Evolutionary conservation across 306 rosid genomes (phyloP), one percentile per base, ranked within the genome.

Genomic region (Lathyrus tuberosus): DNA sequence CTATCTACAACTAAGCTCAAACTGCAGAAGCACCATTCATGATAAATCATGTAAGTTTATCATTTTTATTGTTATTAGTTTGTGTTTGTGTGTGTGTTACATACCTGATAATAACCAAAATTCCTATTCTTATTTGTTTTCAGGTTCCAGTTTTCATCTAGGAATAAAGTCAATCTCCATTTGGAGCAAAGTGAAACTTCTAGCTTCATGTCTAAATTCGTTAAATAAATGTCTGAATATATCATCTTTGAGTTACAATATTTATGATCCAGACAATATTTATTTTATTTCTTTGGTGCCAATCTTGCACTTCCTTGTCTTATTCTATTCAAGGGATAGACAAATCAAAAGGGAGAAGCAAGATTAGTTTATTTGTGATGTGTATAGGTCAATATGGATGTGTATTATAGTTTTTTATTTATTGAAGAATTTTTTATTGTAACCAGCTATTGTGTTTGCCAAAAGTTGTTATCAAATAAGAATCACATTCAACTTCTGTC

Each of bases 81-180:
- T 10, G 13, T 26, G 30, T 26, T 20, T 4, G 31, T 9, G 11
- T 13, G 14, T 46, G 5, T 16, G 11, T 26, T 43, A 17, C 14
- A 43, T 18, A 11, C 40, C 40, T 35, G 40, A 42, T 41, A 41
- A 11, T 47, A 43, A 56, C 40, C 40, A 33, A 28, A 28, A 4
- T 47, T 72, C 5, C 13, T 56, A 52, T 28, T 57, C 17, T 13
- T 66, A 37, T 7, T 22, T 49, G 47, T 12, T 67, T 72, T 13
- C 96, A 90, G 98, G 86, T 86, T 85, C 52, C 77, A 74, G 85
- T 85, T 82, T 88, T 76, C 44, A 40, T 75, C 44, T 64, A 53
- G 80, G 52, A 93, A 90, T 90, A 93, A 93, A 88, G 74, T 79
- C 78, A 85, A 83, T 69, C 86, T 82, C 76, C 74, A 40, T 66